Evolutionary conservation across 1,284 basidiomycete species (phyloP), one percentile per base, ranked within the genome.

Genomic region (Ganoderma resinaceum): DNA sequence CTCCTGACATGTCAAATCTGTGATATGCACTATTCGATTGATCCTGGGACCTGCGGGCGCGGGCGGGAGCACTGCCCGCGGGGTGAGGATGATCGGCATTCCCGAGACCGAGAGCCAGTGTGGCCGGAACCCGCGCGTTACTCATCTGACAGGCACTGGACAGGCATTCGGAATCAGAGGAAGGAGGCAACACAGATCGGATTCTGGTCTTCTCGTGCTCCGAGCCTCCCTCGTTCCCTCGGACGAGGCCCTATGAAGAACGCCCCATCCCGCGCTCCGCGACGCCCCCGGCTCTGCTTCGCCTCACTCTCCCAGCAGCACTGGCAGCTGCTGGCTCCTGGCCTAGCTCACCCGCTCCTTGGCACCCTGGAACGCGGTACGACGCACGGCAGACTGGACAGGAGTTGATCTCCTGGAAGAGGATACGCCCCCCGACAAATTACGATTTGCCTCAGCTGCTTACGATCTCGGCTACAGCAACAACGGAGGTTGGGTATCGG

Each of bases 341-440:
- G 58, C 57, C 63, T 55, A 57, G 33, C 49, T 65, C 66, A 23
- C 58, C 52, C 40, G 59, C 58, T 58, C 57, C 60, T 18, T 61
- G 63, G 46, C 46, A 26, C 43, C 11, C 31, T 55, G 37, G 53
- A 35, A 58, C 43, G 43, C 53, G 52, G 23, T n/a, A 37, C 65
- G 63, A 62, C 42, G 35, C 46, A 31, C 59, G 60, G 61, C 52
- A 43, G 31, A 14, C 37, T 37, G 37, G 46, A 65, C 69, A 42
- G 70, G 72, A 70, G 72, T 73, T 73, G 72, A 71, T 73, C 72
- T 72, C 66, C 67, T 62, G 65, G 53, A 63, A 60, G 59, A 59
- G 53, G 53, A 69, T 38, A 26, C 26, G n/a, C 11, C n/a, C 43
- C n/a, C 61, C 26, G 33, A 23, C 65, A 37, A 14, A 57, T 40